Evolutionary conservation across 2,329 filamentous ascomycete species (phyloP).

Genomic region (Elsinoe arachidis): DNA sequence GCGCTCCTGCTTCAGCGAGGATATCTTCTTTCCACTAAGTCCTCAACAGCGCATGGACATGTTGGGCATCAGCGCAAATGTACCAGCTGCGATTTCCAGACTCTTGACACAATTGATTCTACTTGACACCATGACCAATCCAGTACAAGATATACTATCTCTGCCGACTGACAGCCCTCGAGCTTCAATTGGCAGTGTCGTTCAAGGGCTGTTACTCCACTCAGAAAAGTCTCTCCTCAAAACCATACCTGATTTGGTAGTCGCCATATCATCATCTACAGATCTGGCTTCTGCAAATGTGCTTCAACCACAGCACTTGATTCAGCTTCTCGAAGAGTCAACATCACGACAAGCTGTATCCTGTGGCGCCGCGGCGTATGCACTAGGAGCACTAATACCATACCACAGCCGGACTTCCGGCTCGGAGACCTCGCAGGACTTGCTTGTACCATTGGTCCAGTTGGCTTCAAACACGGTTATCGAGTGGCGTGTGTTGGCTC

Average conservation of each 20-base stretch:
- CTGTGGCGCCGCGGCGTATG: background rate
- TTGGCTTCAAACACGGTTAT: constrained; percentile 27
- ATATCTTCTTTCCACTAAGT: background rate
- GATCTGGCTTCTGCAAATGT: background rate
- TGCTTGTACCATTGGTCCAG: constrained; percentile 28
- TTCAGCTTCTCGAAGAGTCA: background rate
- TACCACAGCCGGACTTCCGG: background rate
- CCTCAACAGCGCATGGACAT: background rate
- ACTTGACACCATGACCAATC: background rate
- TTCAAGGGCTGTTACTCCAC: background rate
- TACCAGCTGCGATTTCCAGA: background rate
- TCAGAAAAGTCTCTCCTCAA: background rate
- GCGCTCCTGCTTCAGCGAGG: too few species aligned
- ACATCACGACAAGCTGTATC: background rate
- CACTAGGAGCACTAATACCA: background rate
- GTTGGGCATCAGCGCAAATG: background rate
- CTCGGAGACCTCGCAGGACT: constrained; percentile 18
- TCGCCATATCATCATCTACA: background rate
- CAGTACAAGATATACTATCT: background rate
- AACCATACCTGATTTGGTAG: background rate
- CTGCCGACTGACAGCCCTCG: too few species aligned
- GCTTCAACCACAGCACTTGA: background rate
- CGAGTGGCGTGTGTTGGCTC: constrained; percentile 37
- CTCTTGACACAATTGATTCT: background rate
- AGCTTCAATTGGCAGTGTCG: background rate